phyloP scores from a whole-genome alignment of 306 rosid genomes.

The Datisca glomerata region DNA sequence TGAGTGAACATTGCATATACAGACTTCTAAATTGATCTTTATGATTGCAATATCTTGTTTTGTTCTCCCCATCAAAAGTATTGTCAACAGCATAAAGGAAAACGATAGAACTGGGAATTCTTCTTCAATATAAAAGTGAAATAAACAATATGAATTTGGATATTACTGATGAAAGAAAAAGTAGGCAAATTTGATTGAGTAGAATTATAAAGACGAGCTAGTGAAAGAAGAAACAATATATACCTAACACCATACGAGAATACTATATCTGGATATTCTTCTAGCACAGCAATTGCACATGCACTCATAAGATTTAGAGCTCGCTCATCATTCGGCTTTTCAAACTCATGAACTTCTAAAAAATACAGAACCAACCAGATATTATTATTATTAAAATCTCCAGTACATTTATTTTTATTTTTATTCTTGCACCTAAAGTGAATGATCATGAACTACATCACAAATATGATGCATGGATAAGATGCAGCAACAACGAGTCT shows the following conservation, averaged over 20 bases:
- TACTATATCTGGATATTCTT: slow-evolving; percentile 56
- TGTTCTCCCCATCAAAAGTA: background rate
- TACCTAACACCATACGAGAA: slow-evolving; percentile 78
- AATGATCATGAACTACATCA: background rate
- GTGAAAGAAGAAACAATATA: slow-evolving; percentile 23
- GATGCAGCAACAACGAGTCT: background rate
- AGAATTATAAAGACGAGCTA: background rate
- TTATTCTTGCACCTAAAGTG: background rate
- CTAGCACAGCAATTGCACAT: slow-evolving; percentile 54
- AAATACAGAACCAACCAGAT: no score
- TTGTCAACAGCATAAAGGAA: background rate
- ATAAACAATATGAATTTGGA: slow-evolving; percentile 4
- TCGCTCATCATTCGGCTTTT: slow-evolving; percentile 74
- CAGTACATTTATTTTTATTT: background rate
- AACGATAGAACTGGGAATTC: slow-evolving; percentile 37
- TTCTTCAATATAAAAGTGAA: slow-evolving; percentile 55
- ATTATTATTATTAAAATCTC: slow-evolving; percentile 13
- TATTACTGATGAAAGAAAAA: background rate
- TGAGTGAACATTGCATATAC: background rate
- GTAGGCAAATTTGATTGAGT: no score
- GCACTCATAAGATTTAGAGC: slow-evolving; percentile 80
- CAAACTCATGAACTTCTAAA: slow-evolving; percentile 59
- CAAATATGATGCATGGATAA: background rate
- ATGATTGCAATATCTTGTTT: background rate
- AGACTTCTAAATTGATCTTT: no score